A percentile compares a stretch with the other conserved stretches of the same genome.
Conservation (phyloP, 768 basidiomycete species). For the Auricularia sp. region DNA sequence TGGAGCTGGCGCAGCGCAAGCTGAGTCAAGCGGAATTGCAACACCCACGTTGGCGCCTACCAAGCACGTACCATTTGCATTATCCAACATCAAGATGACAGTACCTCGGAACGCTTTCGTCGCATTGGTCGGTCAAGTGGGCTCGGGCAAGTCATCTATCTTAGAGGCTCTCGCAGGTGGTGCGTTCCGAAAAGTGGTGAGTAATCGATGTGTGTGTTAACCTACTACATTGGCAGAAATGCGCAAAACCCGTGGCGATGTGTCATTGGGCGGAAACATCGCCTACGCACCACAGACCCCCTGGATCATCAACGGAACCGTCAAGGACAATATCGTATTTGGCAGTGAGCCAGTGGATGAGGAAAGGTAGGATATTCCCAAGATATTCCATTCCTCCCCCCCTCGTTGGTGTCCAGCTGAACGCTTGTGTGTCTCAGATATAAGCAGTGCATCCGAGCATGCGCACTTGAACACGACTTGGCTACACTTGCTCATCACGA, state of each 20-base stretch:
- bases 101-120: slow-evolving; percentile 51
- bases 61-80: slow-evolving; percentile 32
- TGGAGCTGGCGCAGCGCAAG: slow-evolving; percentile 3
- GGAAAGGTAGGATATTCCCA: slow-evolving; percentile 26
- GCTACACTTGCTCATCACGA: slow-evolving; percentile 62
- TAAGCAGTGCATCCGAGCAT: slow-evolving; percentile 48
- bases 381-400: slow-evolving; percentile 3
- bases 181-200: slow-evolving; percentile 1
- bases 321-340: slow-evolving; percentile 68
- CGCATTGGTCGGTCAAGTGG: slow-evolving; percentile 64
- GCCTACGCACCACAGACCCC: slow-evolving; percentile 53
- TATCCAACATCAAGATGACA: slow-evolving; percentile 36
- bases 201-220: not conserved
- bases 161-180: slow-evolving; percentile 14
- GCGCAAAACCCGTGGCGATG: slow-evolving; percentile 48
- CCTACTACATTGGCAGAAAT: slow-evolving; percentile 34
- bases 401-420: too few relatives aligned
- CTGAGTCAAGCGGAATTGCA: slow-evolving; percentile 9
- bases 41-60: slow-evolving; percentile 3
- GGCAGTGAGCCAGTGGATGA: slow-evolving; percentile 51
- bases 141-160: slow-evolving; percentile 46
- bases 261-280: slow-evolving; percentile 37
- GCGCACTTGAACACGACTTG: slow-evolving; percentile 62
- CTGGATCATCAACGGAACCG: slow-evolving; percentile 60
- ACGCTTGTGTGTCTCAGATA: slow-evolving; percentile 29